These are phyloP conservation scores for Capsella bursapastoris DNA, from an alignment of 345 rosid genomes.

Conservation along the genomic window DNA sequence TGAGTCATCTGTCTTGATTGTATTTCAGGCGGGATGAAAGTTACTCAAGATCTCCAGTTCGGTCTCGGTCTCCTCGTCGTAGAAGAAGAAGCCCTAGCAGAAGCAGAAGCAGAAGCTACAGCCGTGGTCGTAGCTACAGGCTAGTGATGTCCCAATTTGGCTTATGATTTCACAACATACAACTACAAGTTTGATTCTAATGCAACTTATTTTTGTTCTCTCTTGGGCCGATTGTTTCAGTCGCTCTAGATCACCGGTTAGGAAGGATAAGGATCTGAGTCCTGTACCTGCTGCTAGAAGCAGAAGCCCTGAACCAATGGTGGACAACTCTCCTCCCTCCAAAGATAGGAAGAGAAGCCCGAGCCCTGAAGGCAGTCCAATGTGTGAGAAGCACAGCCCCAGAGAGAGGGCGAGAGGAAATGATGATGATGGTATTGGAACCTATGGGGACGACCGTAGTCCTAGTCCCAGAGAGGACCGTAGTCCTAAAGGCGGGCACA, in stretches of 20 bases:
- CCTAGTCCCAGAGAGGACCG: constrained; percentile 35
- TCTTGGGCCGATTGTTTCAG: constrained; percentile 43
- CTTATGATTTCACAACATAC: not conserved
- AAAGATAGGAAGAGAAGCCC: constrained; percentile 63
- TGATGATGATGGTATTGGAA: constrained; percentile 37
- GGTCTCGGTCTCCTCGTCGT: constrained; percentile 63
- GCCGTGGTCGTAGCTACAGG: constrained; percentile 79
- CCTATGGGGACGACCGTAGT: constrained; percentile 52
- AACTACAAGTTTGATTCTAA: not conserved
- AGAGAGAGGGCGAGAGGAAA: constrained; percentile 53
- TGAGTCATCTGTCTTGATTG: not conserved
- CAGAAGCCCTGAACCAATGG: constrained; percentile 47
- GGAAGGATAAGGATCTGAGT: constrained; percentile 65
- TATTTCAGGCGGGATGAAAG: constrained; percentile 53
- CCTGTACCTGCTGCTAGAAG: constrained; percentile 49
- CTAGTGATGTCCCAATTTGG: constrained; percentile 12
- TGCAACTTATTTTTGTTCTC: not conserved
- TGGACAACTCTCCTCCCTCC: constrained; percentile 46
- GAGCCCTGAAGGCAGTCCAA: constrained; percentile 49
- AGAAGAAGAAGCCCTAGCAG: constrained; percentile 77
- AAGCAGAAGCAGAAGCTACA: constrained; percentile 67
- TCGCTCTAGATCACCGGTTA: constrained; percentile 72
- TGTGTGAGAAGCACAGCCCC: constrained; percentile 5
- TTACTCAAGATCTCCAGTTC: constrained; percentile 66
- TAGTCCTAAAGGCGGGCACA: constrained; percentile 9